Evolutionary conservation across 176 grass and related monocot species (phyloP), one percentile per base, ranked within the genome.

Genomic region (Oryza coarctata): DNA sequence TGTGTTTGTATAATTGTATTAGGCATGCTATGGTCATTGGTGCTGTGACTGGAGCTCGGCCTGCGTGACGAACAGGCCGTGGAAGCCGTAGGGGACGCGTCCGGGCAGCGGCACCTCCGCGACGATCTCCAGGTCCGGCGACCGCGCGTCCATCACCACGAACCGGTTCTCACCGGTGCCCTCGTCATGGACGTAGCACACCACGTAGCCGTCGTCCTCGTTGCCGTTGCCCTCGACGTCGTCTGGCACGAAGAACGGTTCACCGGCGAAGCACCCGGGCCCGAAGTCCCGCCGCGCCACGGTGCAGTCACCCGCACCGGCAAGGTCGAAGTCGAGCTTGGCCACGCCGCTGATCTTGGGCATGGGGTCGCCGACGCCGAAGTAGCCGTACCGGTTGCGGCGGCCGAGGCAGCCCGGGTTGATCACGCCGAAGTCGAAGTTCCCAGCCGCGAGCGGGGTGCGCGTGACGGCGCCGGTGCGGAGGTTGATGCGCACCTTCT

Each of bases 141-240:
- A 86, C 66, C 84, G 86, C 3, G 94, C 92, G 82, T 97, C 92
- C 92, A 97, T 94, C 39, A 94, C 88, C 65, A 97, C 83, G 63
- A 97, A 97, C 28, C 25, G 74, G 35, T 89, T 87, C n/a, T 94
- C 84, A 2, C 70, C 86, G 0, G 80, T 89, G n/a, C 52, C 40
- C 78, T 97, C 94, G 47, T 97, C 50, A 84, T 97, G 94, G 65
- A 97, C 90, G 73, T 97, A 97, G 50, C 88, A 97, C 38, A 94
- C 94, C 70, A 92, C 4, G 70, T 97, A 97, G 1, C 94, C 94
- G 20, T 90, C 88, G 40, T 97, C 94, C 90, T 97, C 94, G 57
- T 89, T 82, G 61, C 86, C 39, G 25, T 35, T 12, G 0, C 71
- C 80, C 22, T 85, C 86, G 17, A 82, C 75, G 14, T 81, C 82